phyloP scores from a whole-genome alignment of 768 basidiomycete species.

The Mycena epipterygia region DNA sequence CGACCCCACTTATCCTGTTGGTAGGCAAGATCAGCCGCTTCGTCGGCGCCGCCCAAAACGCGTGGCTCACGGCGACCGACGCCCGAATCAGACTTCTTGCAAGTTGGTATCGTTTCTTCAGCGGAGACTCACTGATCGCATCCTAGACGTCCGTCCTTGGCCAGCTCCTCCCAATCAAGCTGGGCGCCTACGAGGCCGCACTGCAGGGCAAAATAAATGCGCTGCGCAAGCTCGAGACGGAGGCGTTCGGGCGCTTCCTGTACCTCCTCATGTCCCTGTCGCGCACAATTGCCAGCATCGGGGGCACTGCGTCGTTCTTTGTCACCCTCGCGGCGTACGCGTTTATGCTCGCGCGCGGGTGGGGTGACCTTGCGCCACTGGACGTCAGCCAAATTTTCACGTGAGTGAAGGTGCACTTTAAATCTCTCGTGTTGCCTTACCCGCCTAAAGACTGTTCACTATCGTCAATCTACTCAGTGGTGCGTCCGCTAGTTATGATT shows the following conservation, averaged over 20 bases:
- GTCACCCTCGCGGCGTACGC: constrained; percentile 12
- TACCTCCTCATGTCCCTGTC: constrained; percentile 1
- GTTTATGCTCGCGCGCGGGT: constrained; percentile 4
- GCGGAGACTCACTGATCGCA: constrained; percentile 1
- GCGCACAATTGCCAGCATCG: neutral
- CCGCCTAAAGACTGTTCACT: constrained; percentile 6
- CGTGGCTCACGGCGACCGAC: constrained; percentile 14
- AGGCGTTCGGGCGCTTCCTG: constrained; percentile 11
- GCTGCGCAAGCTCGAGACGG: constrained; percentile 10
- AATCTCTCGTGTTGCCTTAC: no score
- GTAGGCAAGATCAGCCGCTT: constrained; percentile 12
- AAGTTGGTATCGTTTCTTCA: neutral
- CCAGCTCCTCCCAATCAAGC: constrained; percentile 21
- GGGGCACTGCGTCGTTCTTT: constrained; percentile 8
- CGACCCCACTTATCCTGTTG: constrained; percentile 4
- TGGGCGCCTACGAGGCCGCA: constrained; percentile 16
- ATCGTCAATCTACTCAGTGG: constrained; percentile 16
- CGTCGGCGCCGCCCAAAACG: constrained; percentile 18
- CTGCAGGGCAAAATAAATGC: constrained; percentile 3
- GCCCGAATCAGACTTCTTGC: constrained; percentile 9
- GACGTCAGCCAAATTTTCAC: constrained; percentile 18
- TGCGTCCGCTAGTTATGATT: constrained; percentile 4
- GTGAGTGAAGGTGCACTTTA: constrained; percentile 7
- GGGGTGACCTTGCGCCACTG: constrained; percentile 7
- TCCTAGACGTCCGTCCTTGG: constrained; percentile 15